A percentile compares a stretch with the other conserved stretches of the same genome.
Conservation (phyloP, 208 protist species). For the Novymonas esmeraldas region DNA sequence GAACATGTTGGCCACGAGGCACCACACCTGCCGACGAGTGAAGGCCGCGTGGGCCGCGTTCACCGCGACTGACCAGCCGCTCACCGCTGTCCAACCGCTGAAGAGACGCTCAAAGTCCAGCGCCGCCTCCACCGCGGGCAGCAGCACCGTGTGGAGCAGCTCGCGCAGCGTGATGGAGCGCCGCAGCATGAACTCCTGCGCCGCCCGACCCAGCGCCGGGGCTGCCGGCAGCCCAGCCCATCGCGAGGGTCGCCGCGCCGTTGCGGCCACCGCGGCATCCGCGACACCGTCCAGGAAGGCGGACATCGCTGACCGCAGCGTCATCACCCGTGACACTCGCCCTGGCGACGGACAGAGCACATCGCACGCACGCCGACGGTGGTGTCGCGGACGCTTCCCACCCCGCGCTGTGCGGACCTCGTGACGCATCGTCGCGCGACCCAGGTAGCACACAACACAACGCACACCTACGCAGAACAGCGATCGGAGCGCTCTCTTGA, state of each 20-base stretch:
- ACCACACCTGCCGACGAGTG: conserved; percentile 18
- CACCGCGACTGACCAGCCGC: not conserved
- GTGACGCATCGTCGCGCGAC: no score
- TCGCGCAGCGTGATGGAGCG: not conserved
- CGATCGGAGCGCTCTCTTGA: no score
- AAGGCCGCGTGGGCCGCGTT: conserved; percentile 1
- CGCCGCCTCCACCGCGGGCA: conserved; percentile 12
- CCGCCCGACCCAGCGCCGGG: conserved; percentile 9
- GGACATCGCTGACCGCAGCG: not conserved
- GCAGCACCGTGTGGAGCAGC: conserved; percentile 19
- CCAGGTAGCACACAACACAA: no score
- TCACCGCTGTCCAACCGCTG: not conserved
- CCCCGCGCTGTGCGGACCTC: not conserved
- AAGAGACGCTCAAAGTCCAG: conserved; percentile 13
- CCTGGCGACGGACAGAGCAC: conserved; percentile 4
- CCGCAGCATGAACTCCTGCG: conserved; percentile 14
- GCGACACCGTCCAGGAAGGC: conserved; percentile 2
- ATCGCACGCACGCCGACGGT: not conserved
- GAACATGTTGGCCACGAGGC: conserved; percentile 28
- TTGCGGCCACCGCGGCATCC: not conserved
- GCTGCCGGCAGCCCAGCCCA: conserved; percentile 14
- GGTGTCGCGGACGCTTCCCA: not conserved
- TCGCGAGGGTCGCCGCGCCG: not conserved
- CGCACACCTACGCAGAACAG: no score
- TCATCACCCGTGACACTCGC: not conserved